Evolutionary conservation across 768 basidiomycete species (phyloP).

Genomic region (Agaricus blazei): DNA sequence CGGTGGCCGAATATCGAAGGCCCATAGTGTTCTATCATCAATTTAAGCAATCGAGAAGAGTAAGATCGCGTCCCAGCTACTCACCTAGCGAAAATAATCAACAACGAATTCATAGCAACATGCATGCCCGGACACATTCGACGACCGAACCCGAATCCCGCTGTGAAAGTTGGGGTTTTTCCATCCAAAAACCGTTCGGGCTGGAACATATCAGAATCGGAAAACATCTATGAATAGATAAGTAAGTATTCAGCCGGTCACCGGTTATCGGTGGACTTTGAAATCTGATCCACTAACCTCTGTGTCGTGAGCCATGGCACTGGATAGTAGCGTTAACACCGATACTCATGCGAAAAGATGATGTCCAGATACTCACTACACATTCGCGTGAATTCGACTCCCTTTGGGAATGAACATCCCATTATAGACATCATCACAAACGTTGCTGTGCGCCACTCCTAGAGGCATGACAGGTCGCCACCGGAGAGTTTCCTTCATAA

Average conservation of each 20-base stretch:
- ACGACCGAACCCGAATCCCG: constrained; percentile 23
- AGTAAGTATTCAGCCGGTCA: background rate
- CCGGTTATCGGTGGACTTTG: too few relatives aligned
- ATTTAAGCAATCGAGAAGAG: background rate
- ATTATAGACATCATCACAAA: constrained; percentile 30
- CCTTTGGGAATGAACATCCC: constrained; percentile 34
- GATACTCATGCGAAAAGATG: background rate
- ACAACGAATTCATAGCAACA: constrained; percentile 20
- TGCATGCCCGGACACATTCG: constrained; percentile 25
- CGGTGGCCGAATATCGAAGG: constrained; percentile 15
- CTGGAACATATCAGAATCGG: constrained; percentile 15
- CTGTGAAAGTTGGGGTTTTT: constrained; percentile 13
- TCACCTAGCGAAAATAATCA: constrained; percentile 19
- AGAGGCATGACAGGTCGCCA: constrained; percentile 23
- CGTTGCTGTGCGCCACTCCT: constrained; percentile 29
- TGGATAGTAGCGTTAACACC: background rate
- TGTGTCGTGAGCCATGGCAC: constrained; percentile 20
- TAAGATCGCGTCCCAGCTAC: background rate
- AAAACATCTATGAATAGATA: constrained; percentile 16
- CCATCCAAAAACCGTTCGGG: constrained; percentile 21
- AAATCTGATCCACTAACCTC: constrained; percentile 8
- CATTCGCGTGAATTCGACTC: constrained; percentile 19
- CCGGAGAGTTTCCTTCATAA: constrained; percentile 16
- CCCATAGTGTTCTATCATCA: constrained; percentile 19
- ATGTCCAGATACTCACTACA: constrained; percentile 16